These are phyloP conservation scores for Onygenales sp. DNA, from an alignment of 2,329 filamentous ascomycete genomes.

Conservation along the genomic window DNA sequence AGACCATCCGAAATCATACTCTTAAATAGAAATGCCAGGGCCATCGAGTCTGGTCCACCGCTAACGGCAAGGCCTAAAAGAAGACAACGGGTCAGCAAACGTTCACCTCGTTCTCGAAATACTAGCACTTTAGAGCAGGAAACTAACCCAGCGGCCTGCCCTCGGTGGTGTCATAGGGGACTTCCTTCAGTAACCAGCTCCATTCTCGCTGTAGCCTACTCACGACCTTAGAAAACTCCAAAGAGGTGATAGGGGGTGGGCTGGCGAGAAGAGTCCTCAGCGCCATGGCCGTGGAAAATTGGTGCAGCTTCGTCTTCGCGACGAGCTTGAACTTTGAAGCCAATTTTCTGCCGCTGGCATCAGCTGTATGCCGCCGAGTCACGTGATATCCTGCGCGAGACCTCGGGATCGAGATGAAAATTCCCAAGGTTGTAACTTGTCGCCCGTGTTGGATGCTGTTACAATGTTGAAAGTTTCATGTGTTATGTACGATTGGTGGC, in stretches of 20 bases:
- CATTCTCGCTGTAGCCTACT: slow-evolving; percentile 26
- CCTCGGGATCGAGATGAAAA: too few relatives aligned
- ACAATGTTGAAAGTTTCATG: too few relatives aligned
- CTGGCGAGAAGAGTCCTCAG: slow-evolving; percentile 1
- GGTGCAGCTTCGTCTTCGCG: too few relatives aligned
- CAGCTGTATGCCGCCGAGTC: too few relatives aligned
- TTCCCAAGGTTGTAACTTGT: too few relatives aligned
- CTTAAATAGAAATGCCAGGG: slow-evolving; percentile 66
- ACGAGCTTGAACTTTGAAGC: neutral
- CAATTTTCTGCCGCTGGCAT: too few relatives aligned
- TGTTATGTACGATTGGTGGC: too few relatives aligned
- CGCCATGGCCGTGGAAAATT: neutral
- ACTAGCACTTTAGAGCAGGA: neutral
- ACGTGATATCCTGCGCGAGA: too few relatives aligned
- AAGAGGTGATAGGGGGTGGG: slow-evolving; percentile 23
- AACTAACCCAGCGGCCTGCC: neutral
- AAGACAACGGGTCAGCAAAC: neutral
- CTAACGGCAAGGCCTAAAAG: slow-evolving; percentile 66
- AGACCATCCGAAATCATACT: slow-evolving; percentile 26
- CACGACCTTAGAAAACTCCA: slow-evolving; percentile 42
- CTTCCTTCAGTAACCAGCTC: slow-evolving; percentile 29
- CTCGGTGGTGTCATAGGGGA: neutral
- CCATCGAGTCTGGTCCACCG: slow-evolving; percentile 97
- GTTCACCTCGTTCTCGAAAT: too few relatives aligned
- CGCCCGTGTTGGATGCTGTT: too few relatives aligned